A percentile compares a stretch with the other conserved stretches of the same genome.
Conservation (phyloP, 495 filamentous ascomycete species). For the Podospora pseudoanserina region DNA sequence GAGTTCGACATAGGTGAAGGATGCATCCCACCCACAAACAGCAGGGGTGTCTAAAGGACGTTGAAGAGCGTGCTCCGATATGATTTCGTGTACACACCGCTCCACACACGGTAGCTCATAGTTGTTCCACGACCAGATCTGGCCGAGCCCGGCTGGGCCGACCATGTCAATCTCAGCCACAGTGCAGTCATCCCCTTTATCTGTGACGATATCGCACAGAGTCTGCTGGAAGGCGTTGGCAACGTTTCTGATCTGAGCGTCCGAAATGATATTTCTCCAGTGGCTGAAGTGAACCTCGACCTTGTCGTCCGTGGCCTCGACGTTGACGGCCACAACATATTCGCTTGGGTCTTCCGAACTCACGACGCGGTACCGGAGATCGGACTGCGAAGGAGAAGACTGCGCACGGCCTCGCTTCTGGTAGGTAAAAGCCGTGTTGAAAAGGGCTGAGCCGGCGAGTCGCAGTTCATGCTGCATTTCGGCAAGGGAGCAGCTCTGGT, state of each 20-base stretch:
- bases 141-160: constrained; percentile 5
- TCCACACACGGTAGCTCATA: constrained; percentile 25
- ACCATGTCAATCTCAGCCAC: constrained; percentile 26
- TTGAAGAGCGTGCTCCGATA: constrained; percentile 43
- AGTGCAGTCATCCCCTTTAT: constrained; percentile 20
- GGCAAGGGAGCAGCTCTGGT: constrained; percentile 41
- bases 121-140: constrained; percentile 24
- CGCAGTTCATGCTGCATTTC: constrained; percentile 41
- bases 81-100: constrained; percentile 47
- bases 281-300: constrained; percentile 51
- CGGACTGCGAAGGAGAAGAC: constrained; percentile 4
- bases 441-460: constrained; percentile 20
- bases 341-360: constrained; percentile 54
- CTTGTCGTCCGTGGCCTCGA: constrained; percentile 48
- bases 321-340: constrained; percentile 52
- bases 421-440: constrained; percentile 37
- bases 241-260: constrained; percentile 47
- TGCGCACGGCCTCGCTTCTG: constrained; percentile 16
- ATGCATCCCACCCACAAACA: constrained; percentile 56
- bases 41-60: constrained; percentile 25
- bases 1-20: constrained; percentile 53
- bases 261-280: constrained; percentile 46
- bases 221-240: constrained; percentile 46
- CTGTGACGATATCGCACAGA: constrained; percentile 37
- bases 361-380: constrained; percentile 20